phyloP scores from a whole-genome alignment of 2,329 filamentous ascomycete genomes.

The Thyridium curvatum region DNA sequence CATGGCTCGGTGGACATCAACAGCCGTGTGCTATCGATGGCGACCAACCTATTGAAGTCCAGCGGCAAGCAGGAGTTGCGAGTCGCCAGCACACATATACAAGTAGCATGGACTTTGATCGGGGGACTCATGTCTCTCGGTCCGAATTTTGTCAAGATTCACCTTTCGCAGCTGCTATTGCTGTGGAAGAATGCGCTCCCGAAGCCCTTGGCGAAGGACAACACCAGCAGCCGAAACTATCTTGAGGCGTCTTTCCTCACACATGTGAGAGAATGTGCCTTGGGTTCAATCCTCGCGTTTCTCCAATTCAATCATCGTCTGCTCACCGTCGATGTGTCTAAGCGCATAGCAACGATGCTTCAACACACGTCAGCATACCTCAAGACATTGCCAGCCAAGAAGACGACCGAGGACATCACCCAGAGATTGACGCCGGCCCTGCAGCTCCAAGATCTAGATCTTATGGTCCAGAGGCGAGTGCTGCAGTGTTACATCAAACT shows the following conservation, averaged over 20 bases:
- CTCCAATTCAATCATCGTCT: slow-evolving; percentile 88
- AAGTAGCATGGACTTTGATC: slow-evolving; percentile 96
- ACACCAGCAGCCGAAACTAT: slow-evolving; percentile 73
- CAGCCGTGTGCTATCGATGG: slow-evolving; percentile 83
- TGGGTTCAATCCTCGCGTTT: slow-evolving; percentile 87
- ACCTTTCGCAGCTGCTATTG: slow-evolving; percentile 85
- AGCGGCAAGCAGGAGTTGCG: slow-evolving; percentile 87
- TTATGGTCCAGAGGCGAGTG: slow-evolving; percentile 89
- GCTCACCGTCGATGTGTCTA: slow-evolving; percentile 88
- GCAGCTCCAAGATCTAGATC: slow-evolving; percentile 82
- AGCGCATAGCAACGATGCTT: slow-evolving; percentile 86
- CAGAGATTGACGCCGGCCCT: slow-evolving; percentile 79
- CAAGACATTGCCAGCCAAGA: slow-evolving; percentile 76
- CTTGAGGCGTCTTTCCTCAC: slow-evolving; percentile 89
- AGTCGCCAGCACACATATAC: slow-evolving; percentile 88
- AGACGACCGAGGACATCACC: slow-evolving; percentile 77
- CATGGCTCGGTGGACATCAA: slow-evolving; percentile 96
- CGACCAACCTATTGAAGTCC: slow-evolving; percentile 85
- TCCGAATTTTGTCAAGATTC: slow-evolving; percentile 98
- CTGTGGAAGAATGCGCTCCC: slow-evolving; percentile 97
- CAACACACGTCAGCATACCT: slow-evolving; percentile 90
- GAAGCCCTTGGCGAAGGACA: slow-evolving; percentile 89
- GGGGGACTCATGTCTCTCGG: slow-evolving; percentile 94
- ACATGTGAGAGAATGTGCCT: slow-evolving; percentile 89
- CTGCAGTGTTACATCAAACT: slow-evolving; percentile 93